Conservation (phyloP, 805 yeast genomes). For the Candida nitratophila region DNA sequence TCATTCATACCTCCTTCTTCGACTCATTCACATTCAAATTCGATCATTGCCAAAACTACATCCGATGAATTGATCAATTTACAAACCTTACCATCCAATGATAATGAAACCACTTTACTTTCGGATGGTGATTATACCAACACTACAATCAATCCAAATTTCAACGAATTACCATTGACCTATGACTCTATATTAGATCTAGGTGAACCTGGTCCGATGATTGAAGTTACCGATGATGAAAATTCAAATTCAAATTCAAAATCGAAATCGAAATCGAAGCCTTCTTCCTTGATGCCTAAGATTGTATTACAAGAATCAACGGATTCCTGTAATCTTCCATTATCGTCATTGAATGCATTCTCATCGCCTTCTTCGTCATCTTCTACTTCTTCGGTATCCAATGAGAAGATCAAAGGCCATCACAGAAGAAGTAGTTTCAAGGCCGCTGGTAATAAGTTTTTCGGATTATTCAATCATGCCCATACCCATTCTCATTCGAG, state of each 20-base stretch:
- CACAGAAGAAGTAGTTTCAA: not conserved
- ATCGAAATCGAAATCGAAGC: no score
- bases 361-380: not conserved
- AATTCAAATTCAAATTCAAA: no score
- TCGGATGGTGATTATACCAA: not conserved
- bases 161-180: not conserved
- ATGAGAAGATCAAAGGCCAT: not conserved
- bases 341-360: no score
- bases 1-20: not conserved
- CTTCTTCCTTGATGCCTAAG: no score
- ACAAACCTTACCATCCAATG: not conserved
- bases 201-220: constrained; percentile 30
- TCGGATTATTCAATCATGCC: constrained; percentile 5
- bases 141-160: not conserved
- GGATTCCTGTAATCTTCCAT: not conserved
- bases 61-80: constrained; percentile 14
- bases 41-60: constrained; percentile 21
- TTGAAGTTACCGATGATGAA: constrained; percentile 5
- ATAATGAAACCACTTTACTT: not conserved
- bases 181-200: constrained; percentile 20
- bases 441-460: constrained; percentile 2
- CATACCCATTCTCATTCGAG: not conserved
- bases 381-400: no score
- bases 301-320: not conserved
- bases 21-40: constrained; percentile 5